Base-by-base conservation (phyloP, 1,284 basidiomycete species). In the Cutaneotrichosporon sp. region DNA sequence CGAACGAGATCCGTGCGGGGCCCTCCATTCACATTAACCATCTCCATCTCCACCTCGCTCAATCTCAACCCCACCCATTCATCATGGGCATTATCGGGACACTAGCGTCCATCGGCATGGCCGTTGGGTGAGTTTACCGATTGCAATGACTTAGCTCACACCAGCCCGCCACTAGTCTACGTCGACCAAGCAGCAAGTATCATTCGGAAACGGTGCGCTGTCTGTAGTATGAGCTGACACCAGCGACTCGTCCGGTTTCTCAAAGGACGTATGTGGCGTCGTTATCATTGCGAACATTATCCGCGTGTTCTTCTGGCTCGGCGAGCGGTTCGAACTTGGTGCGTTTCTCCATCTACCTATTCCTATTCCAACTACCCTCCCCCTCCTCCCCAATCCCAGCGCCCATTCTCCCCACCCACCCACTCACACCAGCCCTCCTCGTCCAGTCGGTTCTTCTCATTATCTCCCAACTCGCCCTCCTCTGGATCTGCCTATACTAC, bases 171-270 rank as follows among this genome's bases (percentile, higher is more conserved):
- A 5, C 68, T 83, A 26, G 78, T 82, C 14, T 83, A 83, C 63
- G 73, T 72, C 9, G 82, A 83, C 65, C 82, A 82, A 73, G 82
- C 82, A 1, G 71, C 78, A 14, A 84, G 83, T 34, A 85, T 85
- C 59, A 73, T 79, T 21, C 76, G 76, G 57, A 81, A 81, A 65
- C 76, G 80, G 72, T 80, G 66, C 66, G 80, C 60, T 11, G 16
- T 30, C 10, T n/a, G 36, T n/a, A 11, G 2, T 13, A 26, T 0
- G 9, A 46, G 36, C 71, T 77, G 38, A 67, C 69, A 46, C 2
- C 49, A 81, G 78, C 50, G 77, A 80, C 65, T 80, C 79, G 26
- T 78, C 78, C 4, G 78, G 78, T 0, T 80, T 81, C 70, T 80
- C 79, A 1, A 74, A 77, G 56, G 77, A 79, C 60, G 75, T 79